A percentile compares a stretch with the other conserved stretches of the same genome.
Conservation (phyloP, 768 basidiomycete species). For the Cyclocybe cylindracea region DNA sequence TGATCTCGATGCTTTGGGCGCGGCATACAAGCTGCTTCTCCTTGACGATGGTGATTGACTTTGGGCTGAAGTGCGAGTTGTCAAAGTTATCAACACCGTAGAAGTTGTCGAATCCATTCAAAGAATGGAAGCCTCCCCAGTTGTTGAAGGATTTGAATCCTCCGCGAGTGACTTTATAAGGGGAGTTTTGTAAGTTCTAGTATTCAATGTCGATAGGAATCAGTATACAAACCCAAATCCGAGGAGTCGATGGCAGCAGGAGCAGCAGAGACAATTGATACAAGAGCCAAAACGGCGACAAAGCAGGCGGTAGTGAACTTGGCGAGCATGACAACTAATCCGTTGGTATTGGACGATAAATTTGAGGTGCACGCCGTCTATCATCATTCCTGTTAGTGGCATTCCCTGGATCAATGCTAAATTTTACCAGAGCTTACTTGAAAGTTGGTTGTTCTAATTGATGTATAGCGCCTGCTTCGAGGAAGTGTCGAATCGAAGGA, state of each 20-base stretch:
- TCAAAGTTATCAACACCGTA: slow-evolving; percentile 45
- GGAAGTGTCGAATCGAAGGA: slow-evolving; percentile 23
- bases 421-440: neutral
- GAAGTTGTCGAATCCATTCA: slow-evolving; percentile 46
- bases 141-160: slow-evolving; percentile 29
- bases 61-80: slow-evolving; percentile 33
- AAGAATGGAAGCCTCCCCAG: slow-evolving; percentile 39
- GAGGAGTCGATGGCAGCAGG: slow-evolving; percentile 27
- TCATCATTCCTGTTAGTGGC: neutral
- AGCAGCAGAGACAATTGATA: slow-evolving; percentile 29
- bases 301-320: slow-evolving; percentile 30
- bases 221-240: slow-evolving; percentile 24
- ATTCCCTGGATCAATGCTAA: neutral
- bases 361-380: slow-evolving; percentile 8
- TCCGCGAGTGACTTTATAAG: slow-evolving; percentile 16
- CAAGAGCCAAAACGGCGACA: slow-evolving; percentile 31
- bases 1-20: slow-evolving; percentile 35
- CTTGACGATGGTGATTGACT: slow-evolving; percentile 30
- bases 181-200: neutral
- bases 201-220: neutral
- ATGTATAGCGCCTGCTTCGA: slow-evolving; percentile 21
- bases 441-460: neutral
- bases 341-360: slow-evolving; percentile 17
- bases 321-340: slow-evolving; percentile 36
- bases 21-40: slow-evolving; percentile 42